These are phyloP conservation scores for Malassezia equina DNA, from an alignment of 1,284 basidiomycete species.

Conservation along the genomic window DNA sequence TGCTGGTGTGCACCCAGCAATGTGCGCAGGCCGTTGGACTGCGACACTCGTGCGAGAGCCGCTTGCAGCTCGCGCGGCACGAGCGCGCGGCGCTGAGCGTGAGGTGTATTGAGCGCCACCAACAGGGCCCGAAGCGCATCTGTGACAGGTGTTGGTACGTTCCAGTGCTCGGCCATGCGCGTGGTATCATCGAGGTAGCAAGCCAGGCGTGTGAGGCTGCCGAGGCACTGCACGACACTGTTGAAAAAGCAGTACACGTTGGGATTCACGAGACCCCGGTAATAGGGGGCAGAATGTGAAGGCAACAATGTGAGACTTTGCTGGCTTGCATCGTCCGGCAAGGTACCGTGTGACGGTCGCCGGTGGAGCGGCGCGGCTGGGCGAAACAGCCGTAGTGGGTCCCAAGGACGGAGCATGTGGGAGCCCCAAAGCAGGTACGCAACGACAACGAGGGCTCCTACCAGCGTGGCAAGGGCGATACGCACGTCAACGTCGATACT, in stretches of 20 bases:
- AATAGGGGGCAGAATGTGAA: conserved; percentile 5
- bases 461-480: neutral
- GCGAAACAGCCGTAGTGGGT: neutral
- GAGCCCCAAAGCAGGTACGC: neutral
- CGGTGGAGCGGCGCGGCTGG: neutral
- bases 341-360: neutral
- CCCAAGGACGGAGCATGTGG: neutral
- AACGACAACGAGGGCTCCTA: neutral
- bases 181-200: conserved; percentile 23
- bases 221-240: conserved; percentile 37
- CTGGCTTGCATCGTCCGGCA: neutral
- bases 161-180: conserved; percentile 29
- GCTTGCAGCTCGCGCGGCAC: conserved; percentile 26
- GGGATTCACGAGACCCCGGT: conserved; percentile 37
- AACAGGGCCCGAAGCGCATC: conserved; percentile 35
- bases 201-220: conserved; percentile 21
- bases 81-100: conserved; percentile 7
- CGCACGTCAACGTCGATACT: neutral
- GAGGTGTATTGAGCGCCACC: conserved; percentile 26
- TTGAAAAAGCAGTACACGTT: conserved; percentile 47
- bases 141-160: conserved; percentile 39
- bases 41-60: conserved; percentile 25
- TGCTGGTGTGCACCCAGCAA: conserved; percentile 43
- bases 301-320: neutral
- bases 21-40: conserved; percentile 28